These are phyloP conservation scores for Pholiota molesta DNA, from an alignment of 768 basidiomycete species.

Conservation along the genomic window DNA sequence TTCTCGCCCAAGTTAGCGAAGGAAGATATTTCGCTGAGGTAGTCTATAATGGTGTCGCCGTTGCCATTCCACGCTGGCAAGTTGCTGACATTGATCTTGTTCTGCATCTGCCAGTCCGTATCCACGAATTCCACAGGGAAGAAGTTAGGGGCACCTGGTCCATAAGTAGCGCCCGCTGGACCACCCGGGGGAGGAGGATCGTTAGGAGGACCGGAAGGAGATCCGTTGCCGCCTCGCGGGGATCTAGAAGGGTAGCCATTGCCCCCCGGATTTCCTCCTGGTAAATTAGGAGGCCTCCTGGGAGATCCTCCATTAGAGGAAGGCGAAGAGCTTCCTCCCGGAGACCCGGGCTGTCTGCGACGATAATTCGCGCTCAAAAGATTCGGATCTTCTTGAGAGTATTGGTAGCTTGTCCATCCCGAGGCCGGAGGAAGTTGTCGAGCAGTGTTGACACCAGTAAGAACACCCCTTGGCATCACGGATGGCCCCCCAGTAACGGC, in stretches of 20 bases:
- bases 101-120: constrained; percentile 14
- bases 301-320: no score
- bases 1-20: constrained; percentile 2
- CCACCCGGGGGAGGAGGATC: neutral
- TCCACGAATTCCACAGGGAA: neutral
- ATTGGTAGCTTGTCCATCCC: no score
- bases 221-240: neutral
- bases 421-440: no score
- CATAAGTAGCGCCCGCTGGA: neutral
- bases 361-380: neutral
- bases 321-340: no score
- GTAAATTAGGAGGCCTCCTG: neutral
- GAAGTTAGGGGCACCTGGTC: neutral
- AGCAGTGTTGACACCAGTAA: neutral
- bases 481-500: constrained; percentile 6
- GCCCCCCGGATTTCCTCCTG: no score
- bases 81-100: constrained; percentile 3
- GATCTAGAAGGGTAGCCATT: neutral
- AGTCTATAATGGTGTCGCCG: constrained; percentile 4
- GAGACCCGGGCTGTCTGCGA: neutral
- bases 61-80: constrained; percentile 8
- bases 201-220: neutral
- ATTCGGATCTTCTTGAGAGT: neutral
- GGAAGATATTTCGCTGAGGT: neutral
- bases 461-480: neutral